Base-by-base conservation (phyloP, 306 rosid species). In the Prunus armeniaca region DNA sequence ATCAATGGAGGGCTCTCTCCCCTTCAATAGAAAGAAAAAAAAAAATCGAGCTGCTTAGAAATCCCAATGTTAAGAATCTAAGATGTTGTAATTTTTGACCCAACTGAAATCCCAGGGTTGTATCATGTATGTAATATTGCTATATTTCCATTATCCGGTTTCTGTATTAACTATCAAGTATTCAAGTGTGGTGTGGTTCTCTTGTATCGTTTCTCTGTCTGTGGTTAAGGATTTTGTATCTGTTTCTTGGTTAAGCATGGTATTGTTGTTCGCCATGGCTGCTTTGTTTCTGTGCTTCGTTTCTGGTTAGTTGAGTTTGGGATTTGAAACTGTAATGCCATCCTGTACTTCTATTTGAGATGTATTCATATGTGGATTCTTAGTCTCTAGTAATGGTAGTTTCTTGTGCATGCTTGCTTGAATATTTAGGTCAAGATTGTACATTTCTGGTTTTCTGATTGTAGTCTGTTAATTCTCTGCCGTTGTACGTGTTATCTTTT, bases 101-200 rank as follows among this genome's bases (percentile, higher is more conserved):
- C 69, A 73, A 60, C 46, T 61, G 69, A n/a, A 60, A 60, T 43
- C 41, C 6, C 30, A 11, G 38, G 61, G 77, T 27, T 46, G 12
- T 61, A 49, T 73, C 15, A 58, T 73, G 47, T 73, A 22, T 73
- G 77, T 60, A 60, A 72, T 57, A 11, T 72, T 57, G 66, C 55
- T 5, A 5, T 38, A 6, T 3, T 15, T 30, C 58, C 28, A 61
- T 61, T 43, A 19, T 60, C 11, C 58, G 46, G 60, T 73, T 73
- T 73, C 60, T 61, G 20, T 58, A 25, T 61, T 72, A 58, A 3
- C 66, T 41, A 43, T 45, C 27, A 19, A 45, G 32, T 32, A 32
- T 32, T 32, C 38, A 32, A 5, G 38, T 73, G 60, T 27, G 30
- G 28, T 61, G 69, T 73, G 77, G 12, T 51, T 18, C 47, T 54